Evolutionary conservation across 1,284 basidiomycete species (phyloP), one percentile per base, ranked within the genome.

Genomic region (Xanthoconium separans): DNA sequence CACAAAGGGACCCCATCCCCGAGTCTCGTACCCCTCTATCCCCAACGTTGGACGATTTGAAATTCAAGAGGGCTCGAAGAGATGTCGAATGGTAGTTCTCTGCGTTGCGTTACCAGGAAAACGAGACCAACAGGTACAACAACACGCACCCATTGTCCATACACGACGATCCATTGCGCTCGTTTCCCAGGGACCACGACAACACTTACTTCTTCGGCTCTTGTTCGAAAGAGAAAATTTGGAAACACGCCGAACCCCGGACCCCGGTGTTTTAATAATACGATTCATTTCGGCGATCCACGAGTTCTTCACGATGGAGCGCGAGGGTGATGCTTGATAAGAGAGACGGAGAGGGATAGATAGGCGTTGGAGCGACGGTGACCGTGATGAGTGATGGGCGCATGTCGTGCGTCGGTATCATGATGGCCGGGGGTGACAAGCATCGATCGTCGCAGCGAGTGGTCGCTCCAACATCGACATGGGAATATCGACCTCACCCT

Each of bases 261-360:
- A 29, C 36, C 47, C 47, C 24, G 33, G 33, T 37, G 36, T n/a
- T 37, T n/a, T 16, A n/a, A 36, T 36, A 2, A 36, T 36, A 4
- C 6, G 4, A 36, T n/a, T 16, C 34, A 34, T 34, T 34, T 34
- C 34, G 8, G 45, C 20, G 22, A 47, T 37, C 45, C n/a, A 27
- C 34, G 36, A 39, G 16, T 2, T 2, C 6, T 11, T 9, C 36
- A 12, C 29, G 46, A 39, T 30, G 46, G 6, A 34, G 33, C 33
- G 16, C 27, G 27, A 27, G 34, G 15, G 16, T 16, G 16, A 30
- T 36, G 8, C 2, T 9, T 30, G 37, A 31, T 39, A 33, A 41
- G 36, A 22, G 20, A 58, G 36, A 27, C 7, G 27, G 27, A 27
- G 27, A 27, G 27, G 27, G 27, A 27, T 27, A 62, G 50, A 58